Evolutionary conservation across 225 moss, liverwort and hornwort species (phyloP).

Genomic region (Pleurozium schreberi): DNA sequence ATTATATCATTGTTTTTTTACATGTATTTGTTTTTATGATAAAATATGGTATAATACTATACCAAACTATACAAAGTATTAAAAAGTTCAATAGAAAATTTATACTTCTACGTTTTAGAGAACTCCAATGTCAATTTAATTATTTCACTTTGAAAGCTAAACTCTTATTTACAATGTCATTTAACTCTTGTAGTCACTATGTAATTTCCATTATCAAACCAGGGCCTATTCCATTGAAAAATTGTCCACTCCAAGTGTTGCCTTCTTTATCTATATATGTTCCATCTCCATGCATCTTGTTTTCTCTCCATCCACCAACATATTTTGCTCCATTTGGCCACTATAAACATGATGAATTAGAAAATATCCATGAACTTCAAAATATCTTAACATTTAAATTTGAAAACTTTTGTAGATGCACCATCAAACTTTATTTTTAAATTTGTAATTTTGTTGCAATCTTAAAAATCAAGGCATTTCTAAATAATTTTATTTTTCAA

Average conservation of each 20-base stretch:
- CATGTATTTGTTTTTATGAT: neutral
- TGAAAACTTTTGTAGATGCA: fast-evolving
- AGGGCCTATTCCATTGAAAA: conserved; percentile 75
- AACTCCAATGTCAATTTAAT: neutral
- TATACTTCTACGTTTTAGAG: fast-evolving
- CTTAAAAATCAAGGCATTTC: fast-evolving
- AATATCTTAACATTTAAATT: neutral
- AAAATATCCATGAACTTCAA: neutral
- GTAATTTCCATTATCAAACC: conserved; percentile 62
- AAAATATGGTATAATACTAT: fast-evolving
- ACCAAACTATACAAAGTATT: fast-evolving
- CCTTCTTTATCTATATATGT: conserved; percentile 58
- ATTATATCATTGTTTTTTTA: neutral
- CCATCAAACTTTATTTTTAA: too few species aligned
- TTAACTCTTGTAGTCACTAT: neutral
- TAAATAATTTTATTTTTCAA: too few species aligned
- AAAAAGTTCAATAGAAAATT: neutral
- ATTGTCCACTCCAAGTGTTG: conserved; percentile 57
- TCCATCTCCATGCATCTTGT: conserved; percentile 87
- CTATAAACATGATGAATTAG: neutral
- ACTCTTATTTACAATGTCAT: neutral
- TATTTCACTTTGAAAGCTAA: neutral
- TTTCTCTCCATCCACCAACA: conserved; percentile 64
- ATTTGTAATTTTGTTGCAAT: neutral
- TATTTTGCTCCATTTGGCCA: conserved; percentile 74